phyloP scores from a whole-genome alignment of 2,329 filamentous ascomycete genomes.

The Colletotrichum costaricense region DNA sequence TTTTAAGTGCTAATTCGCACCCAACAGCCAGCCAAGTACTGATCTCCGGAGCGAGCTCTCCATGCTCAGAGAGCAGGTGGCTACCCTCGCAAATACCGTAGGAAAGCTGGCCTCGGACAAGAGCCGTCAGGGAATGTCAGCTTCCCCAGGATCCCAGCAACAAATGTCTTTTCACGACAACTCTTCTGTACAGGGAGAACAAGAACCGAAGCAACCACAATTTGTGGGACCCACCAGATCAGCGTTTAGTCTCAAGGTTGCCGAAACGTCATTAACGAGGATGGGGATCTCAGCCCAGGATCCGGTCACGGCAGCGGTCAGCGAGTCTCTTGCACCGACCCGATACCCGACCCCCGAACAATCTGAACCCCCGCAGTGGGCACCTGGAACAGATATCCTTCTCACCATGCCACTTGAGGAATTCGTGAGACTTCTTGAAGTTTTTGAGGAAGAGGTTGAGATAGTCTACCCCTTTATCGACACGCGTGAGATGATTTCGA shows the following conservation, averaged over 20 bases:
- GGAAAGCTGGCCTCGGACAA: conserved; percentile 41
- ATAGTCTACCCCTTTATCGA: conserved; percentile 49
- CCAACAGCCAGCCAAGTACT: conserved; percentile 26
- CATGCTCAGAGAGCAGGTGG: conserved; percentile 45
- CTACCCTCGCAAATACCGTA: conserved; percentile 41
- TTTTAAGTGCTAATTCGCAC: neutral
- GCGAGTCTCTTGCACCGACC: conserved; percentile 41
- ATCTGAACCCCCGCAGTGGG: conserved; percentile 9
- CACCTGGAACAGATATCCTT: conserved; percentile 16
- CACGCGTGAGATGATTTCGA: conserved; percentile 40
- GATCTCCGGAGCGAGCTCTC: conserved; percentile 42
- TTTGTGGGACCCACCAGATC: conserved; percentile 51
- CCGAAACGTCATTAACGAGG: conserved; percentile 46
- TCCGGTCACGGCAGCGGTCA: conserved; percentile 31
- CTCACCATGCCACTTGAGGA: conserved; percentile 37
- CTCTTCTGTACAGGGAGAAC: conserved; percentile 1
- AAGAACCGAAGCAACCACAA: conserved; percentile 45
- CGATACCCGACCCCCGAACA: conserved; percentile 18
- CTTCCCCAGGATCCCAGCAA: conserved; percentile 15
- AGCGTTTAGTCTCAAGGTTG: conserved; percentile 48
- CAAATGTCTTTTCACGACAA: conserved; percentile 8
- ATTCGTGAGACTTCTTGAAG: conserved; percentile 45
- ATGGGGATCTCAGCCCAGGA: conserved; percentile 45
- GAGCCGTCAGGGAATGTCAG: conserved; percentile 1
- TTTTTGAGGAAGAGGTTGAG: conserved; percentile 53